Evolutionary conservation across 2,329 filamentous ascomycete genomes (phyloP).

Genomic region (Arachnopeziza araneosa): DNA sequence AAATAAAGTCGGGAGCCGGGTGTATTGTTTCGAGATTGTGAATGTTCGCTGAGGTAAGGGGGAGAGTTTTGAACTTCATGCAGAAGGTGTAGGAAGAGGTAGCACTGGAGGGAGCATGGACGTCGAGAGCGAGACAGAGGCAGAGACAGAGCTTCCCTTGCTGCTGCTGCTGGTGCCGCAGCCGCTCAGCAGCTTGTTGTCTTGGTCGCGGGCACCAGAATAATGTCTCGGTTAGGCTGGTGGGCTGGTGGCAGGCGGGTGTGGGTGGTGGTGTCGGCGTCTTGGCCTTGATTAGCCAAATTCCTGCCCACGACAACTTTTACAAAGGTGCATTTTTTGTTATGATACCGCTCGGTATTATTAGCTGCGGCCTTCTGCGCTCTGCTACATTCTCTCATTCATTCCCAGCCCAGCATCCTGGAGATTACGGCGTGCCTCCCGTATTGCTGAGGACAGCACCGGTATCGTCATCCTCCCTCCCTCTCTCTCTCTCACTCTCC

Average conservation of each 20-base stretch:
- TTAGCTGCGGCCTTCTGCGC: background rate
- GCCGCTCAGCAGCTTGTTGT: too few species aligned
- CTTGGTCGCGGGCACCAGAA: background rate
- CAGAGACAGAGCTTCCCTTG: background rate
- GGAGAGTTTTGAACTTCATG: background rate
- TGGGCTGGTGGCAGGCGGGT: too few species aligned
- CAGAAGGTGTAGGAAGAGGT: background rate
- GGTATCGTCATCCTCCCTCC: background rate
- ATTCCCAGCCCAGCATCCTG: background rate
- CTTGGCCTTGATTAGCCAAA: background rate
- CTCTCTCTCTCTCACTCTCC: background rate
- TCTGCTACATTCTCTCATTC: background rate
- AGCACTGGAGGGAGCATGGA: background rate
- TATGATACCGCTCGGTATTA: background rate
- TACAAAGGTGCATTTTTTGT: background rate
- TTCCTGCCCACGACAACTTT: background rate
- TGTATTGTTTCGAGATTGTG: background rate
- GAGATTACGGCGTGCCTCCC: background rate
- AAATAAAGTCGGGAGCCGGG: background rate
- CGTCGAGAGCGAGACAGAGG: background rate
- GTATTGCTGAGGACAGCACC: too few species aligned
- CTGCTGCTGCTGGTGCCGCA: background rate
- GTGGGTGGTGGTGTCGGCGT: too few species aligned
- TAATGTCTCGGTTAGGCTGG: background rate
- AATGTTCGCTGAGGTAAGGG: background rate